A percentile compares a stretch with the other conserved stretches of the same genome.
Conservation (phyloP, 164 flowering plant genomes). For the Euptelea pleiosperma region DNA sequence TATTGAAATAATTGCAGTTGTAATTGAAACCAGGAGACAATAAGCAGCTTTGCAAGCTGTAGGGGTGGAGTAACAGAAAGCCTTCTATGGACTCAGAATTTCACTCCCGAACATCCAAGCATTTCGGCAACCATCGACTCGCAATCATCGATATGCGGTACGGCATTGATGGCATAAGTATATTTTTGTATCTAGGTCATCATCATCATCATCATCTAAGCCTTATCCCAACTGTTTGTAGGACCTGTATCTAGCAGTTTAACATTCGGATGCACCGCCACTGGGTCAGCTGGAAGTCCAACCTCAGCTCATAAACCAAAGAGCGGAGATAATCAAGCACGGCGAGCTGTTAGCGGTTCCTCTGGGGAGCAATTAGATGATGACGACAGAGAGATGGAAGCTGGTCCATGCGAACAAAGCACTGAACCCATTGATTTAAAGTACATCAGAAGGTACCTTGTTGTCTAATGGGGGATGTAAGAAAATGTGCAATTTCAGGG, state of each 20-base stretch:
- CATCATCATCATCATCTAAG: too few relatives aligned
- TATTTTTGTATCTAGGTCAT: too few relatives aligned
- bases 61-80: slow-evolving; percentile 24
- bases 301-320: slow-evolving; percentile 37
- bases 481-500: too few relatives aligned
- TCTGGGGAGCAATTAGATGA: slow-evolving; percentile 62
- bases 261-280: slow-evolving; percentile 18
- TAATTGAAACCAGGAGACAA: slow-evolving; percentile 29
- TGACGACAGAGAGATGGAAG: slow-evolving; percentile 58
- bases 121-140: slow-evolving; percentile 47
- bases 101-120: slow-evolving; percentile 26
- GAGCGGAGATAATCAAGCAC: slow-evolving; percentile 29
- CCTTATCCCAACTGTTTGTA: slow-evolving; percentile 14
- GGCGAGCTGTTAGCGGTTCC: slow-evolving; percentile 50
- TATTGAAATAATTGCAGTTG: background rate
- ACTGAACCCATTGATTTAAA: slow-evolving; percentile 35
- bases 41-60: slow-evolving; percentile 25
- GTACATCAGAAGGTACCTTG: slow-evolving; percentile 54
- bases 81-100: slow-evolving; percentile 31
- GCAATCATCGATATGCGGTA: slow-evolving; percentile 69
- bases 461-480: background rate
- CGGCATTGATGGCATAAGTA: background rate
- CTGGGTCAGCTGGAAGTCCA: slow-evolving; percentile 54
- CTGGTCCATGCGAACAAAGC: slow-evolving; percentile 64
- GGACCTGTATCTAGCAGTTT: slow-evolving; percentile 23